Conservation (phyloP, 495 filamentous ascomycete genomes). For the Clavariopsis aquatica region DNA sequence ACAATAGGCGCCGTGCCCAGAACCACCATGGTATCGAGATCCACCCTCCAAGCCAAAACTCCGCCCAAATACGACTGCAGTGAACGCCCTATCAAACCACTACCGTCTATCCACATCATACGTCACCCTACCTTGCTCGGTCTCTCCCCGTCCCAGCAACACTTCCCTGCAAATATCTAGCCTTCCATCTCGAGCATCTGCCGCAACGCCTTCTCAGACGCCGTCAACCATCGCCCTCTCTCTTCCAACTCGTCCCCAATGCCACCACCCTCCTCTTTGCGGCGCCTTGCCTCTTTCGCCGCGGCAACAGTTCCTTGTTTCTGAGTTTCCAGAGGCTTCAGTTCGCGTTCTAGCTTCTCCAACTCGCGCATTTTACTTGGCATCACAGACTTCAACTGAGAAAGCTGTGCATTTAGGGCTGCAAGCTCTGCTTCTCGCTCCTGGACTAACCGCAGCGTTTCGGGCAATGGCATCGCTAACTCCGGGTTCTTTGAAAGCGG, state of each 20-base stretch:
- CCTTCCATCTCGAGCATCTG: constrained; percentile 58
- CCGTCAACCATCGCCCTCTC: constrained; percentile 77
- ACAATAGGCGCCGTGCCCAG: neutral
- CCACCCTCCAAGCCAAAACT: neutral
- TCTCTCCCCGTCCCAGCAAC: neutral
- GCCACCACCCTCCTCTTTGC: constrained; percentile 67
- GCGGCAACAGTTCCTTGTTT: constrained; percentile 66
- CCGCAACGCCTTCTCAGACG: constrained; percentile 67
- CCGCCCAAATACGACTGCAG: neutral
- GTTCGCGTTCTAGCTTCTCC: constrained; percentile 69
- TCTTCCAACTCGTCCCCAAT: constrained; percentile 81
- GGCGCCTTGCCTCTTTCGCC: constrained; percentile 76
- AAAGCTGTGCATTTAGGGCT: constrained; percentile 68
- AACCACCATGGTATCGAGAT: neutral
- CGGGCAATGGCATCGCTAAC: constrained; percentile 57
- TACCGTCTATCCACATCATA: neutral
- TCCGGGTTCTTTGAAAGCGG: constrained; percentile 47
- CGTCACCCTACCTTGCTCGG: too few species aligned
- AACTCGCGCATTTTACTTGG: constrained; percentile 74
- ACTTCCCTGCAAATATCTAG: neutral
- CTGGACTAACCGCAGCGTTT: constrained; percentile 60
- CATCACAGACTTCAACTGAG: constrained; percentile 61
- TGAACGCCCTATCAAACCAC: too few species aligned
- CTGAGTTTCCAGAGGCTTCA: constrained; percentile 68
- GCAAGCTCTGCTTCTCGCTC: constrained; percentile 62